Base-by-base conservation (phyloP, 257 asterid species). In the Jaltomata sinuosa region DNA sequence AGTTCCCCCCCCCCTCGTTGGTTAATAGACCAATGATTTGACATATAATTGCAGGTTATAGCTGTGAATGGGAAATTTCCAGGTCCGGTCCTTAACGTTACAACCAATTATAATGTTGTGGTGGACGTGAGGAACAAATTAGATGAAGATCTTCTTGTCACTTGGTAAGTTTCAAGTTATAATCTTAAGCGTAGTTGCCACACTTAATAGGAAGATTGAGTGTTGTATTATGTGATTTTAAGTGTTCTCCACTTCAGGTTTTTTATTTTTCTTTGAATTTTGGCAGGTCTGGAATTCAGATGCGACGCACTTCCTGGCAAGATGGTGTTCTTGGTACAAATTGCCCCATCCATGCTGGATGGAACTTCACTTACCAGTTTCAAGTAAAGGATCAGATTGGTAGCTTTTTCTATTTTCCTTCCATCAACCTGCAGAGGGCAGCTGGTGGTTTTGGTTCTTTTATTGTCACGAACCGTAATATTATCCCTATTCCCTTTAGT, bases 371-470 rank as follows among this genome's bases (percentile, higher is more conserved):
- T 29, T 97, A 95, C 69, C 95, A 97, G 90, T 97, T 97, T 89
- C 99, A 97, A 87, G 99, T 87, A 84, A 97, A 97, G 94, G 99
- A 97, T 84, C 99, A 97, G 85, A 94, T 97, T 47, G 99, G 99
- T 32, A 93, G 98, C 86, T 94, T 94, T 88, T 95, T 92, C 86
- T 97, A 97, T 89, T 93, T 55, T 79, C 99, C 99, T 29, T 92
- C 99, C 25, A 87, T 94, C 77, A 87, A 89, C 87, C 83, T 97
- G 94, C 99, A 95, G 91, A 94, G 98, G 87, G 96, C 99, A 45
- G 89, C 96, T 1, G 99, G 99, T 82, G 99, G 99, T 31, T 94
- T 91, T 59, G 99, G 99, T 77, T 55, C 98, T 57, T 84, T 97
- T 65, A 67, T 97, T 55, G 62, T 95, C 85, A 93, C 87, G 15